These are phyloP conservation scores for Allium fistulosum DNA, from an alignment of 106 monocot genomes.

Conservation along the genomic window DNA sequence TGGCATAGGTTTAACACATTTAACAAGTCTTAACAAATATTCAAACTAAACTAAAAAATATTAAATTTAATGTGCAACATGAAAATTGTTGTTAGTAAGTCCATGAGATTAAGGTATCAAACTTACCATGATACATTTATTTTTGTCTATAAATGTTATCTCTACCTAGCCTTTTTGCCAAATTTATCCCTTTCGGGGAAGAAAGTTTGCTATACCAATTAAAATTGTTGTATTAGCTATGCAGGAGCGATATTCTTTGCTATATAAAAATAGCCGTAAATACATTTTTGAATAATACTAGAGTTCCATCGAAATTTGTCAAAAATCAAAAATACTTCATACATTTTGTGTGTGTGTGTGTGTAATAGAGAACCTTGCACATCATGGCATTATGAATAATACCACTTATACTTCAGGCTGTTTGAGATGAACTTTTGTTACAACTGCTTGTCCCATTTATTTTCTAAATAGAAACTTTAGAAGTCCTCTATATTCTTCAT, in stretches of 20 bases:
- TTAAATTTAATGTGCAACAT: no score
- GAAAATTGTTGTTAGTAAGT: no score
- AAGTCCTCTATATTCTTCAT: constrained; percentile 31
- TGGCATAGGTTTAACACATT: no score
- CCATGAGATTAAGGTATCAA: no score
- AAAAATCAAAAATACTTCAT: no score
- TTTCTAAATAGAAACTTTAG: constrained; percentile 65
- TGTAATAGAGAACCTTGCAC: constrained; percentile 45
- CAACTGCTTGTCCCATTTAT: constrained; percentile 83
- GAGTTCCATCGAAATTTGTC: no score
- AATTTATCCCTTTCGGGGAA: constrained; percentile 69
- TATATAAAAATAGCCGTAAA: constrained; percentile 27
- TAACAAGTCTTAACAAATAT: no score
- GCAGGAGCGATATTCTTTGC: constrained; percentile 76
- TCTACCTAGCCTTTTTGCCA: constrained; percentile 72
- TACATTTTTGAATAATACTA: neutral
- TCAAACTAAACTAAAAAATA: no score
- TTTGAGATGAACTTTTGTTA: constrained; percentile 55
- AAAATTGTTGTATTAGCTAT: constrained; percentile 52
- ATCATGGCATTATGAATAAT: constrained; percentile 69
- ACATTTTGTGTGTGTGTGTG: no score
- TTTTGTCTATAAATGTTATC: constrained; percentile 13
- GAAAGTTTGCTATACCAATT: constrained; percentile 42
- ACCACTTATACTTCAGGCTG: constrained; percentile 52
- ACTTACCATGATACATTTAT: neutral